Percentiles rank a stretch among this genome's conserved stretches.
Conservation (phyloP, 140 eudicot genomes). For the Ambrosia hybrid region DNA sequence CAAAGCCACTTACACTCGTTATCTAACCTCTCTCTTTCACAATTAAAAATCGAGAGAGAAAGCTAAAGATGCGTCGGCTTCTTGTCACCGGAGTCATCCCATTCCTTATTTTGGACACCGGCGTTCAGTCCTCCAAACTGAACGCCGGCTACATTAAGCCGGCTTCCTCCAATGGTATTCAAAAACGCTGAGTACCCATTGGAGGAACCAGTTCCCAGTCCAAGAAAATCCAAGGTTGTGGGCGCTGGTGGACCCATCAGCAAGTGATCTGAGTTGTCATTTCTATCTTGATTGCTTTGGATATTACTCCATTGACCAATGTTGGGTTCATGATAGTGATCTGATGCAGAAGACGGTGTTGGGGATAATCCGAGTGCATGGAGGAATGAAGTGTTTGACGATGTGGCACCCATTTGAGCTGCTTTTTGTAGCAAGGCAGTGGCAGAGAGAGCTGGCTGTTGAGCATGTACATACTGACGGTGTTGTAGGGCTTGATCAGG, state of each 20-base stretch:
- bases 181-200: conserved; percentile 52
- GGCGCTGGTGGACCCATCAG: conserved; percentile 61
- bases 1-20: conserved; percentile 27
- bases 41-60: conserved; percentile 31
- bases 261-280: conserved; percentile 30
- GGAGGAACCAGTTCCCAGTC: conserved; percentile 57
- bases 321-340: conserved; percentile 42
- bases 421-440: conserved; percentile 85
- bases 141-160: conserved; percentile 35
- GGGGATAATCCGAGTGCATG: conserved; percentile 64
- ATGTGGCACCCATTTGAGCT: conserved; percentile 81
- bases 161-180: conserved; percentile 51
- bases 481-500: conserved; percentile 31
- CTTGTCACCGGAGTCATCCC: conserved; percentile 65
- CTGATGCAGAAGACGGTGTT: conserved; percentile 22
- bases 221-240: conserved; percentile 77
- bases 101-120: conserved; percentile 30
- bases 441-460: conserved; percentile 75
- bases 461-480: conserved; percentile 38
- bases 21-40: conserved; percentile 34
- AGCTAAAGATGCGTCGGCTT: conserved; percentile 58
- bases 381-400: conserved; percentile 67
- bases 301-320: conserved; percentile 32
- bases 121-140: conserved; percentile 24
- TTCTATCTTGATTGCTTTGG: conserved; percentile 34